Percentiles rank a stretch among this genome's conserved stretches.
Evolutionary conservation across 148 eudicot species (phyloP).

Genomic region (Fagopyrum tataricum): DNA sequence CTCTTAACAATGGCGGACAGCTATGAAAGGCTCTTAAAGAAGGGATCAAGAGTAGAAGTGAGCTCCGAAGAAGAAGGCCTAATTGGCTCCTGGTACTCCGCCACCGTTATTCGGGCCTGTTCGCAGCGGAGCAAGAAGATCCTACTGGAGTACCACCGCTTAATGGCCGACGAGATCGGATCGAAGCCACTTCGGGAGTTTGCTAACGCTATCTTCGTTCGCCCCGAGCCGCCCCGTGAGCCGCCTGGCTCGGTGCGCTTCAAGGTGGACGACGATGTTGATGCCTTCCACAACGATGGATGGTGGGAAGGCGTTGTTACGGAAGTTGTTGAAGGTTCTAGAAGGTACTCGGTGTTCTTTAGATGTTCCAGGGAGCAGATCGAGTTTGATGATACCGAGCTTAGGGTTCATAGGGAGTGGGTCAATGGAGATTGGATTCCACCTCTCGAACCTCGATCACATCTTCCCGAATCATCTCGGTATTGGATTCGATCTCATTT

Average conservation of each 20-base stretch:
- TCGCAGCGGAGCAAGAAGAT: conserved; percentile 19
- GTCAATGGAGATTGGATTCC: conserved; percentile 42
- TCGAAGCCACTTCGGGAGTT: conserved; percentile 35
- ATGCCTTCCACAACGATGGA: conserved; percentile 61
- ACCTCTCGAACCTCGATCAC: conserved; percentile 22
- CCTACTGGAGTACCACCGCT: conserved; percentile 43
- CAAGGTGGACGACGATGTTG: conserved; percentile 40
- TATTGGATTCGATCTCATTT: background rate
- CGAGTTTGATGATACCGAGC: conserved; percentile 30
- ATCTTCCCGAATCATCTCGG: conserved; percentile 6
- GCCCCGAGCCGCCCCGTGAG: conserved; percentile 48
- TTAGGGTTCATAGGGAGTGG: conserved; percentile 66
- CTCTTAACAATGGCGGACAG: conserved; percentile 7
- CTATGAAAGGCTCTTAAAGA: conserved; percentile 19
- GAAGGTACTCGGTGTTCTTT: conserved; percentile 40
- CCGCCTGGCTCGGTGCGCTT: conserved; percentile 15
- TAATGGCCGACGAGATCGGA: conserved; percentile 29
- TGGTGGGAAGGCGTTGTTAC: conserved; percentile 86
- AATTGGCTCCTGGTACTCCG: conserved; percentile 36
- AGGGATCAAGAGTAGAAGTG: conserved; percentile 25
- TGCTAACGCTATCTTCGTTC: conserved; percentile 27
- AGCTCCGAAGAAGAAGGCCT: conserved; percentile 28
- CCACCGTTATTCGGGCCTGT: conserved; percentile 19
- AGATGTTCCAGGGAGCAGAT: conserved; percentile 46
- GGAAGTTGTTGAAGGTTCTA: conserved; percentile 17